Evolutionary conservation across 2,329 filamentous ascomycete genomes (phyloP).

Genomic region (Bipolaris cookei): DNA sequence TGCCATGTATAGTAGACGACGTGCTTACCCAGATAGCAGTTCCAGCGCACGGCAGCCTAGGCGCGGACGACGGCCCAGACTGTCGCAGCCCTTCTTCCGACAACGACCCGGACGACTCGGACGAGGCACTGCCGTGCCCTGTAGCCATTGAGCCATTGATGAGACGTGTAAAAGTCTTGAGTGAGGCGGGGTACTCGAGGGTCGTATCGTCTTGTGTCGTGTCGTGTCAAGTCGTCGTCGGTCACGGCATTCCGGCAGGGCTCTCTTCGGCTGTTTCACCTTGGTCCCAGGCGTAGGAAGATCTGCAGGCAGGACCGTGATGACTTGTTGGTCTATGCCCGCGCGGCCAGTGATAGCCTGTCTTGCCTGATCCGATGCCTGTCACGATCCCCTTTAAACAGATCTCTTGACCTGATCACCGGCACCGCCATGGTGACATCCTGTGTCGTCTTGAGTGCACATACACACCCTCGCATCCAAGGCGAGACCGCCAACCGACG

Average conservation of each 20-base stretch:
- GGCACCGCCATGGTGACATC: not conserved
- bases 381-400: conserved; percentile 7
- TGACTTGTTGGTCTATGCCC: conserved; percentile 21
- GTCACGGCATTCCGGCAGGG: conserved; percentile 14
- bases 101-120: not conserved
- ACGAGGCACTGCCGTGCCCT: conserved; percentile 13
- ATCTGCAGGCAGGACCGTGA: conserved; percentile 31
- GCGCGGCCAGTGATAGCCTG: conserved; percentile 9
- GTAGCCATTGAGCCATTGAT: conserved; percentile 14
- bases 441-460: not conserved
- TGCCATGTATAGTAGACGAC: no score
- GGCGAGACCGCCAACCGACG: not conserved
- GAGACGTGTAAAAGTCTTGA: conserved; percentile 12
- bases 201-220: conserved; percentile 18
- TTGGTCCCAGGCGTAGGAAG: conserved; percentile 27
- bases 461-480: not conserved
- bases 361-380: conserved; percentile 12
- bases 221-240: not conserved
- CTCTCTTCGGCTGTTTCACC: conserved; percentile 40
- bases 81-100: no score
- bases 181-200: conserved; percentile 28
- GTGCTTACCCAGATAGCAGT: no score
- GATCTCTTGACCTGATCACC: conserved; percentile 1
- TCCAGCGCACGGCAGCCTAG: not conserved
- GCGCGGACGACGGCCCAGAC: not conserved